Evolutionary conservation across 495 filamentous ascomycete species (phyloP).

Genomic region (Penicillium angulare): DNA sequence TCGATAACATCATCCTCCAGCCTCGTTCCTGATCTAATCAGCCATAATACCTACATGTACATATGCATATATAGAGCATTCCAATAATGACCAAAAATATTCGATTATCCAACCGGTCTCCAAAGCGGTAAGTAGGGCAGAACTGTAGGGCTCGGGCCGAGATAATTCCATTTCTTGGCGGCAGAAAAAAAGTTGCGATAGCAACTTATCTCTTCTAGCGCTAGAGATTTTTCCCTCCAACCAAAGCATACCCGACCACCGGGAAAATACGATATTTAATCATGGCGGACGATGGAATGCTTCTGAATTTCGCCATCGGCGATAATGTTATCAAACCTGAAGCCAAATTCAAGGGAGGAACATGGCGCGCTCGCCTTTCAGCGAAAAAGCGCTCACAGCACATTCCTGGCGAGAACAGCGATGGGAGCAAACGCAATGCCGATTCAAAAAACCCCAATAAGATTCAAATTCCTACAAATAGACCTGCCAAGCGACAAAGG

Average conservation of each 20-base stretch:
- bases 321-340: conserved; percentile 59
- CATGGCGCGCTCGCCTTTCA: conserved; percentile 82
- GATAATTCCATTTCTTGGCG: conserved; percentile 34
- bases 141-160: conserved; percentile 33
- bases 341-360: conserved; percentile 78
- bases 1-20: conserved; percentile 86
- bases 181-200: conserved; percentile 31
- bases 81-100: background rate
- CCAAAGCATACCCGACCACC: background rate
- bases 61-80: background rate
- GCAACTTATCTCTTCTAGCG: conserved; percentile 14
- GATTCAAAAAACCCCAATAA: conserved; percentile 40
- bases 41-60: background rate
- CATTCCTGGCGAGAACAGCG: conserved; percentile 34
- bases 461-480: conserved; percentile 28
- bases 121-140: conserved; percentile 41
- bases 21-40: conserved; percentile 25
- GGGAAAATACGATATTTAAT: conserved; percentile 10
- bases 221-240: background rate
- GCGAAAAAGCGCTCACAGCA: conserved; percentile 71
- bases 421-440: conserved; percentile 15
- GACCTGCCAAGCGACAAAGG: conserved; percentile 42
- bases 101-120: background rate
- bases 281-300: conserved; percentile 95
- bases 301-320: conserved; percentile 83